A percentile compares a stretch with the other conserved stretches of the same genome.
phyloP scores from a whole-genome alignment of 495 filamentous ascomycete species.

The Xylaria venustula region DNA sequence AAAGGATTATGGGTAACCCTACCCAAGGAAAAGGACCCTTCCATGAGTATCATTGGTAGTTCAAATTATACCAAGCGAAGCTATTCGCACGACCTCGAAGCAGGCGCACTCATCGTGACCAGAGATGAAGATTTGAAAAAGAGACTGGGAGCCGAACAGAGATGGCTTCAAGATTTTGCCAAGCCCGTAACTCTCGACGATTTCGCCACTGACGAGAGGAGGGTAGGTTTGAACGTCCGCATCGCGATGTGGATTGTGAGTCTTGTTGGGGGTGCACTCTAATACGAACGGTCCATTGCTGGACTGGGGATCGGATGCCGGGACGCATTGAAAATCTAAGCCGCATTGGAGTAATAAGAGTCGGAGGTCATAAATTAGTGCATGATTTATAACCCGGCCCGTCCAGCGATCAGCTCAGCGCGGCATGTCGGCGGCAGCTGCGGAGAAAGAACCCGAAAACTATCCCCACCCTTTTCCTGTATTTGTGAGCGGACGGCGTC shows the following conservation, averaged over 20 bases:
- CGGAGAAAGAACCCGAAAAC: neutral
- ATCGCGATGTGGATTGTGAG: slow-evolving; percentile 88
- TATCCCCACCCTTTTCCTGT: slow-evolving; percentile 4
- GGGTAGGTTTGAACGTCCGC: slow-evolving; percentile 80
- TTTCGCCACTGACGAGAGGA: slow-evolving; percentile 73
- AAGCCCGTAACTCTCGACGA: slow-evolving; percentile 66
- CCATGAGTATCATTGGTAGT: slow-evolving; percentile 80
- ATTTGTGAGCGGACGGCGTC: slow-evolving; percentile 14
- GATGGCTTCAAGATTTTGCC: slow-evolving; percentile 73
- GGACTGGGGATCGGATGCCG: neutral
- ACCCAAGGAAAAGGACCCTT: slow-evolving; percentile 57
- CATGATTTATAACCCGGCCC: neutral
- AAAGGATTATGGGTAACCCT: slow-evolving; percentile 94
- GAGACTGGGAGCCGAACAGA: slow-evolving; percentile 72
- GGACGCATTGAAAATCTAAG: neutral
- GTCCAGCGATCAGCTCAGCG: neutral
- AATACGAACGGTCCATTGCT: slow-evolving; percentile 4
- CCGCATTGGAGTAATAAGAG: slow-evolving; percentile 1
- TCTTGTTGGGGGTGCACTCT: slow-evolving; percentile 69
- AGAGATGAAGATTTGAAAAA: slow-evolving; percentile 69
- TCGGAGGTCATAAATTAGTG: neutral
- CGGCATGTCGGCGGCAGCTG: neutral
- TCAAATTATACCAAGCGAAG: slow-evolving; percentile 96
- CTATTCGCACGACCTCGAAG: slow-evolving; percentile 88
- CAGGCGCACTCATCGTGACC: slow-evolving; percentile 81